Base-by-base conservation (phyloP, 768 basidiomycete species). In the Leccinum barrowsii region DNA sequence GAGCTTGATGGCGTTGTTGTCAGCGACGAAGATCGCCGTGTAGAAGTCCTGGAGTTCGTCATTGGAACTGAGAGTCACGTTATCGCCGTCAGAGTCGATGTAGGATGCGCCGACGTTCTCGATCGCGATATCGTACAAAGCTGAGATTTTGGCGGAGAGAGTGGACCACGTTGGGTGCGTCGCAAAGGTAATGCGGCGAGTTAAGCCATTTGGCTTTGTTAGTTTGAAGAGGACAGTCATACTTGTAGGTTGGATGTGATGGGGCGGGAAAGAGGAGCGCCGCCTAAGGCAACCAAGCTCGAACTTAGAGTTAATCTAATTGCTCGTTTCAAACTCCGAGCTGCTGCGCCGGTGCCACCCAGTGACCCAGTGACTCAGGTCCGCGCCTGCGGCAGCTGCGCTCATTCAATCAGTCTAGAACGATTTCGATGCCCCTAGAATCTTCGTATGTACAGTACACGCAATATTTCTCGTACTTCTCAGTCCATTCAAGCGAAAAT, bases 11-110 rank as follows among this genome's bases (percentile, higher is more conserved):
- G 73, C 58, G 21, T 75, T 49, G 2, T 35, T 37, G 10, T n/a
- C 30, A 24, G 40, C 22, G 13, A 68, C 68, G 47, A 65, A 57
- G 58, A 74, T 65, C 7, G 75, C 73, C 28, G 68, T 65, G 67
- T 87, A 91, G 68, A 81, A 89, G 58, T 92, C 89, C 55, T 80
- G 79, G n/a, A 92, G 81, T 70, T 93, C 91, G 34, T 85, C 85
- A 55, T 90, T 78, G 4, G 90, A 83, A 71, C 83, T 89, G 57
- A 92, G 76, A 11, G 90, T 92, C 60, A 93, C 83, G 59, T 86
- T 83, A 66, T 92, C 91, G 40, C 82, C 80, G 66, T 92, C 90
- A 32, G 70, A 68, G 70, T 93, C 91, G 51, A 85, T 59, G 70
- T 93, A 92, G 32, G 86, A 84, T 34, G 89, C 85, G 2, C 78